Base-by-base conservation (phyloP, 2,329 filamentous ascomycete species). In the Teratosphaeriaceae sp. region DNA sequence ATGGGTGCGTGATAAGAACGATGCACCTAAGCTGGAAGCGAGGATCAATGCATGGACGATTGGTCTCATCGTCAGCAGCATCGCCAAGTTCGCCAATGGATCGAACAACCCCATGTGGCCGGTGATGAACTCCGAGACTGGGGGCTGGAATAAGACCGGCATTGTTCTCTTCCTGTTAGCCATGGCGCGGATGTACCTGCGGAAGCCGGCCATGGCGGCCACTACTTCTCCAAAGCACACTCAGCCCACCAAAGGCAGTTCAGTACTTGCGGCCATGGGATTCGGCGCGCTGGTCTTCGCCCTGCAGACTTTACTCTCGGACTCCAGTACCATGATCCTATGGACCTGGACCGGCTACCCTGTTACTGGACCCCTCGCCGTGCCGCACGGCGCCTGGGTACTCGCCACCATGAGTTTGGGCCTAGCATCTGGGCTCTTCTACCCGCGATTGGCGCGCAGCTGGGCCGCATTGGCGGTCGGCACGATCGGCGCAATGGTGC, bases 331-430 rank as follows among this genome's bases (percentile, higher is more conserved):
- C 42, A 97, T 98, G 88, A 96, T 97, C 45, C 75, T 89, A 13
- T 98, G 92, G 92, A 88, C 88, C 2, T 98, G 92, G 92, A 88
- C 96, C 55, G 92, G 92, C 5, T 98, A 85, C 57, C 92, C 92
- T 12, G 79, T 97, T 30, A 80, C 85, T 38, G 92, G 92, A 5
- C 92, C 92, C 2, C 79, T 92, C 38, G 80, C 88, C 48, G 88
- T 83, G 37, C 88, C 88, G n/a, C 88, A 97, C 58, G 92, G 89
- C 42, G 88, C 86, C 56, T 79, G 84, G 62, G 96, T 88, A 1
- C 78, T 96, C 40, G 76, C 85, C 42, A 83, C 83, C 46, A 98
- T 98, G 92, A 87, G 85, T 21, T 69, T 74, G 30, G 92, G 92
- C 42, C 71, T 95, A 16, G 62, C 88, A 12, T 70, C 84, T 26